Percentiles rank a stretch among this genome's conserved stretches.
Conservation (phyloP, 1,139 yeast genomes). For the Taphrina pruni region DNA sequence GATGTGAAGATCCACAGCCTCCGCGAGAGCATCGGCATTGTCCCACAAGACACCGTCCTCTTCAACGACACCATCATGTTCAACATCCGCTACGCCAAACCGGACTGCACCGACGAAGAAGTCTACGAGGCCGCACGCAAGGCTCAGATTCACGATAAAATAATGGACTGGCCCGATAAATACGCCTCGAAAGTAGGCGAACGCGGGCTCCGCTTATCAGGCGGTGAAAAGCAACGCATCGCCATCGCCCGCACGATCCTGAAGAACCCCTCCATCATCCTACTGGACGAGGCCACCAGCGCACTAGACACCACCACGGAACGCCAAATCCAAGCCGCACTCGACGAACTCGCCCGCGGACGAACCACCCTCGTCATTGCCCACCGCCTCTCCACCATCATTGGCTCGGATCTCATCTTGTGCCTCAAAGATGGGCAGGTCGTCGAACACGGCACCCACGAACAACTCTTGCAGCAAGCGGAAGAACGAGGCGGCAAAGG, state of each 20-base stretch:
- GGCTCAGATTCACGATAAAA: conserved; percentile 71
- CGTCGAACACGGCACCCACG: conserved; percentile 70
- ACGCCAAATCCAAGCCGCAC: conserved; percentile 56
- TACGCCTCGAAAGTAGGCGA: conserved; percentile 80
- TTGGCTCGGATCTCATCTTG: conserved; percentile 72
- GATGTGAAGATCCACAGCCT: conserved; percentile 77
- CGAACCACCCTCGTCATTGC: conserved; percentile 91
- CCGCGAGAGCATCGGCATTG: conserved; percentile 80
- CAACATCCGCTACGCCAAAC: conserved; percentile 83
- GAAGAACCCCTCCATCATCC: conserved; percentile 70
- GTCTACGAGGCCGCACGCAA: conserved; percentile 66
- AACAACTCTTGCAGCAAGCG: conserved; percentile 53
- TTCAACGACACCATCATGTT: conserved; percentile 89
- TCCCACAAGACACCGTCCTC: conserved; percentile 96
- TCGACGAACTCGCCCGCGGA: conserved; percentile 68
- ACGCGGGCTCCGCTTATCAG: conserved; percentile 83
- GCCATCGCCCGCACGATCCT: conserved; percentile 84
- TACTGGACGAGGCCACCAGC: conserved; percentile 76
- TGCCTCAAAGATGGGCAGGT: conserved; percentile 76
- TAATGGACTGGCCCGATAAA: conserved; percentile 61
- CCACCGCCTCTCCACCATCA: conserved; percentile 79
- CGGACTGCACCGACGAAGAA: conserved; percentile 75
- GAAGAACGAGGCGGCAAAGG: conserved; percentile 58
- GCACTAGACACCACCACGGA: conserved; percentile 88
- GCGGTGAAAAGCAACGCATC: conserved; percentile 88